Evolutionary conservation across 228 moss, liverwort and hornwort genomes (phyloP), one percentile per base, ranked within the genome.

Genomic region (Sphagnum fallax): DNA sequence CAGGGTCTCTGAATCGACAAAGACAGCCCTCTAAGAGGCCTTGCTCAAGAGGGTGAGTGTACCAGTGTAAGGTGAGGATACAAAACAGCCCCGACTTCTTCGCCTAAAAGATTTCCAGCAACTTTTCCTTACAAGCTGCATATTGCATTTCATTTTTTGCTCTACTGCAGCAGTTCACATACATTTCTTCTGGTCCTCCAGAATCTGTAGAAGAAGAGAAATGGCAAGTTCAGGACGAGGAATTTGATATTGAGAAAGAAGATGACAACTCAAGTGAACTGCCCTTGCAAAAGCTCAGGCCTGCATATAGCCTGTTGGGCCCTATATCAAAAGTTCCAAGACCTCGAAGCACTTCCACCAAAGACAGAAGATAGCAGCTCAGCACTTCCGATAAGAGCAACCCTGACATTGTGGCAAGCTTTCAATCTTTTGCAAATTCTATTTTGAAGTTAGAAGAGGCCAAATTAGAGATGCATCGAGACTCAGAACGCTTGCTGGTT

Each of bases 341-440:
- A 62, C 16, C 16, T 13, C 16, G 8, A 4, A 47, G 62, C 12
- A 12, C 53, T 16, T 62, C 62, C 8, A 4, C n/a, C 8, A 62
- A 15, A 62, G 62, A 47, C 16, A 62, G 47, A 12, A 6, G 18
- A 12, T 47, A 9, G 62, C 62, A 62, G 47, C 8, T 32, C 0
- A 32, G 62, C 4, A 62, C 62, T 5, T 62, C 62, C 7, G 16
- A 62, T 1, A 16, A 62, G 47, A 62, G 18, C 18, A 16, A 7
- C 8, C 47, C 62, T 16, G 62, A 62, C n/a, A 62, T 62, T 16
- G 62, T 47, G 0, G 62, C 62, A 62, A 62, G 62, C 62, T 47
- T 62, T 62, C 62, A 62, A 13, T 62, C 62, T 62, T 62, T 62
- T 62, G 62, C 62, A 62, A 62, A 62, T 47, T 62, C 62, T 8